A percentile compares a stretch with the other conserved stretches of the same genome.
phyloP scores from a whole-genome alignment of 2,329 filamentous ascomycete species.

The Claviceps sorghi region DNA sequence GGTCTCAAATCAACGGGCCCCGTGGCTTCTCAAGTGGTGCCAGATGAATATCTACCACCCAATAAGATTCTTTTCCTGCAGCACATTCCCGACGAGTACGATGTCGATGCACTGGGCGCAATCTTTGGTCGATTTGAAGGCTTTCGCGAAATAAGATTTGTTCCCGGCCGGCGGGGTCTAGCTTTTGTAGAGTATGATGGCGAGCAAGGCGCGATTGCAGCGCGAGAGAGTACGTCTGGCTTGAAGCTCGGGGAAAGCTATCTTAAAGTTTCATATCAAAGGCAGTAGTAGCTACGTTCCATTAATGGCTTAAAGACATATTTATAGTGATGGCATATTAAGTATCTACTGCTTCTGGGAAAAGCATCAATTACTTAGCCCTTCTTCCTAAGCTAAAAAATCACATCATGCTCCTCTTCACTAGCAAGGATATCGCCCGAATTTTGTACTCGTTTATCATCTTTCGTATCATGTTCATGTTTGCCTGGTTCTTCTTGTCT shows the following conservation, averaged over 20 bases:
- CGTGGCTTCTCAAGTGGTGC: slow-evolving; percentile 56
- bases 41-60: slow-evolving; percentile 94
- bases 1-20: slow-evolving; percentile 66
- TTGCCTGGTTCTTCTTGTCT: slow-evolving; percentile 41
- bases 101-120: slow-evolving; percentile 60
- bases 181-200: slow-evolving; percentile 95
- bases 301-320: not conserved
- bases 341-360: not conserved
- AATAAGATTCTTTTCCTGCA: slow-evolving; percentile 95
- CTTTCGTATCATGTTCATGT: slow-evolving; percentile 17
- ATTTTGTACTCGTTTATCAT: slow-evolving; percentile 23
- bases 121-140: slow-evolving; percentile 86
- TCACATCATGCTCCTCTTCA: slow-evolving; percentile 70
- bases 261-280: slow-evolving; percentile 93
- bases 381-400: slow-evolving; percentile 43
- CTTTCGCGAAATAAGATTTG: slow-evolving; percentile 81
- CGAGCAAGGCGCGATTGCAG: slow-evolving; percentile 76
- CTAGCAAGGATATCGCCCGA: slow-evolving; percentile 56
- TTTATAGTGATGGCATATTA: not conserved
- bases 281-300: slow-evolving; percentile 50
- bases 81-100: slow-evolving; percentile 77
- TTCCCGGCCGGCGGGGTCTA: slow-evolving; percentile 74
- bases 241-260: slow-evolving; percentile 63
- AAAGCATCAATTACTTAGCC: not conserved
- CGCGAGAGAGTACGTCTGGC: slow-evolving; percentile 84